Base-by-base conservation (phyloP, 2,329 filamentous ascomycete genomes). In the Penicillium griseofulvum region DNA sequence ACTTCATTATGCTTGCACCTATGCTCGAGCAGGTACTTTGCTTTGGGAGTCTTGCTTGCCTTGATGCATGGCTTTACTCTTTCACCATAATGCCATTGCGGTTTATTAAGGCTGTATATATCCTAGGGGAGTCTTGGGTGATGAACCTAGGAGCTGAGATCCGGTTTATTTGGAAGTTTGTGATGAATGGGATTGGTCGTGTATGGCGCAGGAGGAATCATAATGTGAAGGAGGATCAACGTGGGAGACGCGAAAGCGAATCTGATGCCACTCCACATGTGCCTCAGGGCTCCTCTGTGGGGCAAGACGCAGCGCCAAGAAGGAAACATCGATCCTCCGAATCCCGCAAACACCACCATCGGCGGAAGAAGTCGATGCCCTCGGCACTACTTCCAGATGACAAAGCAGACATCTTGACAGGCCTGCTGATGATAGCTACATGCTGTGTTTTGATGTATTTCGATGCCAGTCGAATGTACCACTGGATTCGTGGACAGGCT, bases 401-500 rank as follows among this genome's bases (percentile, higher is more conserved):
- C 77, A 99, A 99, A 73, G 94, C 94, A 10, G 94, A 99, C 73
- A 83, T 99, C 12, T 80, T 99, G 3, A 95, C 96, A 72, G 94
- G 94, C 0, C 80, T 91, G 19, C 83, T 99, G 55, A 93, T 99
- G 58, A 83, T 97, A 46, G 86, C 84, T 66, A 97, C 91, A 68
- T 96, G 90, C 65, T 79, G 88, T 49, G 85, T 93, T 14, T 79
- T 99, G 48, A 93, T 96, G 86, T 87, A 85, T 24, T 87, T 99
- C 43, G 95, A 99, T 71, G 94, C 94, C 6, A 97, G 92, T 69
- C 86, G 92, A 49, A 97, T 97, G 90, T 99, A 99, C 69, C 94
- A 99, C 72, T 92, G 92, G 66, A 96, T 99, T 65, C 88, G 93
- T 44, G 94, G 91, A 0, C 94, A 99, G 73, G 93, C 92, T 1